Conservation (phyloP, 306 rosid genomes). For the Cucurbita maxima region DNA sequence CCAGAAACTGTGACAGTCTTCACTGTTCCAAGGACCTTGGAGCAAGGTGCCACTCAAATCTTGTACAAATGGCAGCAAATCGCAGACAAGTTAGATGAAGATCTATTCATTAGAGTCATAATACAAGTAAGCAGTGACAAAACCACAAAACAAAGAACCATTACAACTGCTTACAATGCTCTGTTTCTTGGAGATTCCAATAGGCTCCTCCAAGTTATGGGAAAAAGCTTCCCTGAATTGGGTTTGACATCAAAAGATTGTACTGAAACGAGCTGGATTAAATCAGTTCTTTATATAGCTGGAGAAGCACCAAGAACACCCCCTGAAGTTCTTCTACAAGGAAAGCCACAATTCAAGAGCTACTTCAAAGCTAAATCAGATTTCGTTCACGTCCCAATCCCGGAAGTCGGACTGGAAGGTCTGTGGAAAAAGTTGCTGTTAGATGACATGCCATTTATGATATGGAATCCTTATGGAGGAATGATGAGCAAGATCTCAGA, state of each 20-base stretch:
- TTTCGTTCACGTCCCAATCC: constrained; percentile 45
- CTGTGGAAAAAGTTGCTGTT: constrained; percentile 43
- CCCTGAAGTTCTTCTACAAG: constrained; percentile 42
- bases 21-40: constrained; percentile 31
- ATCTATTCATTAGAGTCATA: constrained; percentile 49
- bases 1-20: constrained; percentile 60
- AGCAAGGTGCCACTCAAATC: constrained; percentile 48
- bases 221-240: constrained; percentile 47
- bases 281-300: constrained; percentile 52
- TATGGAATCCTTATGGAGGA: constrained; percentile 76
- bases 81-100: constrained; percentile 41
- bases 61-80: constrained; percentile 54
- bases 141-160: constrained; percentile 26
- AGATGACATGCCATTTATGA: constrained; percentile 31
- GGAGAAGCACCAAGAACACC: constrained; percentile 40
- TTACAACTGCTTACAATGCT: constrained; percentile 46
- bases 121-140: constrained; percentile 18
- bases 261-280: constrained; percentile 55
- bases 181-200: constrained; percentile 43
- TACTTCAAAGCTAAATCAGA: constrained; percentile 86
- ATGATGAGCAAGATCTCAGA: constrained; percentile 50
- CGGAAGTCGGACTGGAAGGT: constrained; percentile 47
- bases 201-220: constrained; percentile 36
- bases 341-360: constrained; percentile 43
- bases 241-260: constrained; percentile 41